Evolutionary conservation across 2,329 filamentous ascomycete genomes (phyloP), one percentile per base, ranked within the genome.

Genomic region (Venturia asperata): DNA sequence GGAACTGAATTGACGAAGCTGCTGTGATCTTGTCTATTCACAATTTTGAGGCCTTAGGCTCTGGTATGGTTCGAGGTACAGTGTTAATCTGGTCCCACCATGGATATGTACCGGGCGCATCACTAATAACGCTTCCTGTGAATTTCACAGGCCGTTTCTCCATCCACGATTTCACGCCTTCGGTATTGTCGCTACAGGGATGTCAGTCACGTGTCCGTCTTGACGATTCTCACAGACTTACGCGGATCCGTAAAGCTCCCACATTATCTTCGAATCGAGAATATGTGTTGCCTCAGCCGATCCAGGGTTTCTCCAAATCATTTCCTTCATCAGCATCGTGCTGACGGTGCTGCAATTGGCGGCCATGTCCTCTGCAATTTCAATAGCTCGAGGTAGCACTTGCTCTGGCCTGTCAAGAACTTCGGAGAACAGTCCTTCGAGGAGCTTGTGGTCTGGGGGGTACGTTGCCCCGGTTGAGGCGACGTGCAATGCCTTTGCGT

Each of bases 221-320:
- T 63, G 0, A 62, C 17, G 3, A 27, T 13, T 21, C 1, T 64
- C 27, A 19, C 47, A 56, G 21, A 64, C 63, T 64, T 45, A 64
- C 77, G 68, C 67, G 67, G 75, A 82, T 13, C 76, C 77, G 73
- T 86, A 86, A 66, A 88, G 67, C 68, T 87, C 84, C 70, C 81
- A 83, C 65, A 89, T 79, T 19, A 89, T 74, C 67, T 78, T 81
- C 69, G 83, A 86, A 75, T 92, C 89, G 37, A 92, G 76, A 68
- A 91, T 74, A 77, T 91, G 88, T 64, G 88, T 84, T 62, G 81
- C 87, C 76, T 92, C 89, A 0, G 88, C 83, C 24, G 81, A 84
- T n/a, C 76, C 79, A 0, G 80, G 78, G 41, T 81, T 80, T 39
- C 84, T 77, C 69, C 82, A 90, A 78, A 92, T 86, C 77, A 92